Base-by-base conservation (phyloP, 1,284 basidiomycete species). In the Ganoderma sinense region DNA sequence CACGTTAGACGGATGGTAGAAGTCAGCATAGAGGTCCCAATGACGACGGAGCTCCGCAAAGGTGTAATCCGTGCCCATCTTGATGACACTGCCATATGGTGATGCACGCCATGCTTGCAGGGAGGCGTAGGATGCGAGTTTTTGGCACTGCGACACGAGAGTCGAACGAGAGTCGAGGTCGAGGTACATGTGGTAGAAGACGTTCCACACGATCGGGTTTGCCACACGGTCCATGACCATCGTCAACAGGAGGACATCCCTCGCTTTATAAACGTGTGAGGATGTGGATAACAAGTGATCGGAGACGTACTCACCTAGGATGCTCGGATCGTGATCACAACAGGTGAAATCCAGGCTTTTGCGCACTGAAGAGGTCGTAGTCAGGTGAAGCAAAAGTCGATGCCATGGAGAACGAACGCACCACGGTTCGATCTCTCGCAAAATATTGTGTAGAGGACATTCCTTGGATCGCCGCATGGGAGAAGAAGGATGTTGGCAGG, bases 401-500 rank as follows among this genome's bases (percentile, higher is more conserved):
- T 16, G 59, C 58, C 20, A 26, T 1, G 62, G 53, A 26, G 45
- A 33, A 48, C 20, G 31, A 7, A 72, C 75, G 53, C 51, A 78
- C 78, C 10, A 10, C 8, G 65, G 29, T 55, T 43, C 2, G 55
- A 20, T 10, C 33, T 39, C 48, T 66, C 65, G 65, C 31, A 66
- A 62, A 80, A 33, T 0, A 87, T 67, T 0, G 89, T 89, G 74
- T 86, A 88, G 14, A 91, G 70, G 14, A 90, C 84, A 67, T 83
- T 86, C 48, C 89, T 80, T 23, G 86, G 84, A 73, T 91, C 89
- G 20, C 89, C 89, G 71, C 88, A 90, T 14, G 84, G 88, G 39
- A 90, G 78, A 18, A 88, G 81, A 14, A 91, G 79, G 23, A 89
- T 77, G 33, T 84, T 75, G 3, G 85, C 87, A 29, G 79, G 69